Evolutionary conservation across 768 basidiomycete genomes (phyloP), one percentile per base, ranked within the genome.

Genomic region (Tulasnella sp.): DNA sequence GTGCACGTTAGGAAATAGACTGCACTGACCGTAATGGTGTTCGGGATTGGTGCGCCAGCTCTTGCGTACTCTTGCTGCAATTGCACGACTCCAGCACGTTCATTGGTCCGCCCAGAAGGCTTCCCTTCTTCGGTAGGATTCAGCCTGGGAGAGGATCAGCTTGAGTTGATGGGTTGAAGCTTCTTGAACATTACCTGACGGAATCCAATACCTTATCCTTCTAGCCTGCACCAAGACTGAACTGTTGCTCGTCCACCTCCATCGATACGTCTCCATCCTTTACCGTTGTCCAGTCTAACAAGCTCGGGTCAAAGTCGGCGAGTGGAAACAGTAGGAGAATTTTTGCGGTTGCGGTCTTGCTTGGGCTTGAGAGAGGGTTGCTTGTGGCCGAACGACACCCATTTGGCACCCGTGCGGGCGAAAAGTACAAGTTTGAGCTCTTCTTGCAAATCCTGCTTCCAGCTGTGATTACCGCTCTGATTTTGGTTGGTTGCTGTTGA

Each of bases 171-270:
- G 18, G 44, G 72, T 12, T 9, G 50, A 28, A 24, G 1, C 42
- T 42, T 12, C 42, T 42, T 20, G 50, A 69, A 31, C 42, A 74
- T 75, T 82, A 94, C 93, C 94, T 89, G 83, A 96, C 89, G 41
- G 94, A 95, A 31, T 95, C 94, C 85, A 96, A 91, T 72, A 95
- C 95, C 84, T 95, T 95, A 85, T 95, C 94, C 31, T 82, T 28
- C 37, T 50, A 37, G 7, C 73, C 31, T 37, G 77, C 40, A 74
- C 42, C 60, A 24, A 44, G 37, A 16, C 28, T 37, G 34, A n/a
- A 46, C 87, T 89, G 87, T 20, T 88, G 87, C 78, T 92, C 91
- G 78, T 94, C 93, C 1, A 94, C 87, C 28, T 83, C 77, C 93
- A 93, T 0, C 86, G 92, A 14, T 91, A 93, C 9, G 79, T 83